These are phyloP conservation scores for Danielia oregonensis DNA, from an alignment of 805 yeast genomes.

Conservation along the genomic window DNA sequence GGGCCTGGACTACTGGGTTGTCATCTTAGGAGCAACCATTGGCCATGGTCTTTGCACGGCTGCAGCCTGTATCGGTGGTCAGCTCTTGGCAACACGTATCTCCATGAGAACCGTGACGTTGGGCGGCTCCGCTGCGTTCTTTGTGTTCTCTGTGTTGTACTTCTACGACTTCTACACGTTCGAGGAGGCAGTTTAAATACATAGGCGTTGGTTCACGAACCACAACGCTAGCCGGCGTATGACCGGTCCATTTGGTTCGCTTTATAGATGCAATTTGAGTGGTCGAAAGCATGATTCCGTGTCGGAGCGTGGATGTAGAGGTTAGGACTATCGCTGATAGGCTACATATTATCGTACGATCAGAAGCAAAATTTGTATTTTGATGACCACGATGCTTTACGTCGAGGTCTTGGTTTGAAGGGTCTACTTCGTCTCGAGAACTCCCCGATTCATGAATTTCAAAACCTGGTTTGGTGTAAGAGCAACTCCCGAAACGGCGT, in stretches of 20 bases:
- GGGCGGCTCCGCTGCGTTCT: conserved; percentile 86
- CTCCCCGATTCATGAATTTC: conserved; percentile 39
- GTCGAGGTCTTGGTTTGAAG: too few species aligned
- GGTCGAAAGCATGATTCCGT: background rate
- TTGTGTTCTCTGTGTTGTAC: conserved; percentile 77
- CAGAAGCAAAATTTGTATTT: too few species aligned
- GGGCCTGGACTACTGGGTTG: conserved; percentile 86
- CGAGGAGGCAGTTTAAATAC: conserved; percentile 13
- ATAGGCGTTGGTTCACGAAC: too few species aligned
- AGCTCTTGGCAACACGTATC: conserved; percentile 80
- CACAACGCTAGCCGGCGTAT: background rate
- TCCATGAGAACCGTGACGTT: conserved; percentile 89
- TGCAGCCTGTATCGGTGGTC: conserved; percentile 93
- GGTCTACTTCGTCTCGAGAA: too few species aligned
- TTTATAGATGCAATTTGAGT: background rate
- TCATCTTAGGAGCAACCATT: conserved; percentile 80
- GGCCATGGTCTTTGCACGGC: conserved; percentile 89
- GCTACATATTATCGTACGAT: too few species aligned
- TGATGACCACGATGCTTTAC: too few species aligned
- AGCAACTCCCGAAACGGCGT: conserved; percentile 22
- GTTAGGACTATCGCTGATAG: too few species aligned
- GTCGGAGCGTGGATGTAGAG: background rate
- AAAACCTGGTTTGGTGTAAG: conserved; percentile 33
- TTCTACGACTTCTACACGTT: conserved; percentile 56
- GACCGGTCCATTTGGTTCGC: background rate